phyloP scores from a whole-genome alignment of 306 rosid species.

The Vigna hirtella region DNA sequence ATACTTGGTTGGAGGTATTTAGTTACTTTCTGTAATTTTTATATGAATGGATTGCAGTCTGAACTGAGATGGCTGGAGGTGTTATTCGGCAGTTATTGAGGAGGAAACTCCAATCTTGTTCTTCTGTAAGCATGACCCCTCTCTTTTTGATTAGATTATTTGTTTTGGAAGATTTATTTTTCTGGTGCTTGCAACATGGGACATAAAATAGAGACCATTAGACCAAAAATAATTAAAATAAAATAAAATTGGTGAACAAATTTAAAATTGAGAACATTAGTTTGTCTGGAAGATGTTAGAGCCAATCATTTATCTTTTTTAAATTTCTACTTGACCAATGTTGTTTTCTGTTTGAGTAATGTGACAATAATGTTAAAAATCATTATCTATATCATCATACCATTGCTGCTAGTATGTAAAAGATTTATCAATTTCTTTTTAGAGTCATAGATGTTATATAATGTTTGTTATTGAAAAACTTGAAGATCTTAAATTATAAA shows the following conservation, averaged over 20 bases:
- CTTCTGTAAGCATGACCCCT: conserved; percentile 56
- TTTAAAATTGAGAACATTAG: neutral
- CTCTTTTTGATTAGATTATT: conserved; percentile 4
- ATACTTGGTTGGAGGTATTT: conserved; percentile 7
- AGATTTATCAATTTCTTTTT: conserved; percentile 9
- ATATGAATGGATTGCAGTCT: conserved; percentile 47
- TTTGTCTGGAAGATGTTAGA: neutral
- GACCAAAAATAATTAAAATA: neutral
- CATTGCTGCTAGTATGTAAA: neutral
- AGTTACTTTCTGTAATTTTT: conserved; percentile 19
- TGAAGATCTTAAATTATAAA: neutral
- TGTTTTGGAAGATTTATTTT: conserved; percentile 4
- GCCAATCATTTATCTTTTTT: neutral
- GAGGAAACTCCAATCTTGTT: conserved; percentile 70
- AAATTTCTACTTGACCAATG: conserved; percentile 1
- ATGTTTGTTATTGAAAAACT: conserved; percentile 5
- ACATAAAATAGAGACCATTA: neutral
- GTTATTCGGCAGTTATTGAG: conserved; percentile 72
- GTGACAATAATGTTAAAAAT: neutral
- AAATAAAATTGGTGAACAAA: neutral
- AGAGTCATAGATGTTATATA: neutral
- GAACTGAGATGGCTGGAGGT: conserved; percentile 85
- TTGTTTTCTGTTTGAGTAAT: neutral
- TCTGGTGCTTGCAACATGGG: neutral
- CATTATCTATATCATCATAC: neutral